Conservation (phyloP, 2,329 filamentous ascomycete species). For the Orbilia brochopaga region DNA sequence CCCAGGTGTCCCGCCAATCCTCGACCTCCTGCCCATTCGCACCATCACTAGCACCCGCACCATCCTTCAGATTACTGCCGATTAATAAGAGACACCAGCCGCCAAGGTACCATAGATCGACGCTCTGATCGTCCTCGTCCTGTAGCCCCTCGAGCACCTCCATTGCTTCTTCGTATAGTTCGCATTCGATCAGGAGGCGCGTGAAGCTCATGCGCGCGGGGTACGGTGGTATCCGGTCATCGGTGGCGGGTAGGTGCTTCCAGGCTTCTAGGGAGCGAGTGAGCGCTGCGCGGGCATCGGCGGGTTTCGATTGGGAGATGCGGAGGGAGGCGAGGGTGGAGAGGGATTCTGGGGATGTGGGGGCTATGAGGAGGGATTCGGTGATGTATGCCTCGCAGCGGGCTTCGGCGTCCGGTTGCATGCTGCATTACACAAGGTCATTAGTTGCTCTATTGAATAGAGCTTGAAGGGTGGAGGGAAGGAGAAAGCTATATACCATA, state of each 20-base stretch:
- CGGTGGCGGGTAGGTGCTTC: conserved; percentile 68
- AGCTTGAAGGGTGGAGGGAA: no score
- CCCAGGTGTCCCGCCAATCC: conserved; percentile 55
- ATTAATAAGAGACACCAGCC: conserved; percentile 88
- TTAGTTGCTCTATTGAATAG: no score
- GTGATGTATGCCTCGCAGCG: conserved; percentile 87
- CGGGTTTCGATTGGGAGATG: conserved; percentile 80
- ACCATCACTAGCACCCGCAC: conserved; percentile 54
- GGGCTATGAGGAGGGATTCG: conserved; percentile 84
- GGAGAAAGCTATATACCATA: no score
- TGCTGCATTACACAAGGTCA: conserved; percentile 58
- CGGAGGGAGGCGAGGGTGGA: conserved; percentile 93
- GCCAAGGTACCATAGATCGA: conserved; percentile 96
- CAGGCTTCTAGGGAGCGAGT: conserved; percentile 80
- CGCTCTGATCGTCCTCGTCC: conserved; percentile 87
- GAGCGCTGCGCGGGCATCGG: conserved; percentile 81
- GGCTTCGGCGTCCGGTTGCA: conserved; percentile 86
- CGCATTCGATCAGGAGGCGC: conserved; percentile 85
- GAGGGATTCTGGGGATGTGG: conserved; percentile 82
- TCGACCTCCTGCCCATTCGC: conserved; percentile 59
- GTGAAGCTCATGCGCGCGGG: conserved; percentile 82
- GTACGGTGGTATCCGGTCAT: conserved; percentile 75
- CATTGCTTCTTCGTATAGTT: conserved; percentile 82
- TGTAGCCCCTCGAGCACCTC: conserved; percentile 83
- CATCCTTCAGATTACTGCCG: conserved; percentile 69